Evolutionary conservation across 371 early-diverging fungal genomes (phyloP), one percentile per base, ranked within the genome.

Genomic region (Zopfochytrium polystomum): DNA sequence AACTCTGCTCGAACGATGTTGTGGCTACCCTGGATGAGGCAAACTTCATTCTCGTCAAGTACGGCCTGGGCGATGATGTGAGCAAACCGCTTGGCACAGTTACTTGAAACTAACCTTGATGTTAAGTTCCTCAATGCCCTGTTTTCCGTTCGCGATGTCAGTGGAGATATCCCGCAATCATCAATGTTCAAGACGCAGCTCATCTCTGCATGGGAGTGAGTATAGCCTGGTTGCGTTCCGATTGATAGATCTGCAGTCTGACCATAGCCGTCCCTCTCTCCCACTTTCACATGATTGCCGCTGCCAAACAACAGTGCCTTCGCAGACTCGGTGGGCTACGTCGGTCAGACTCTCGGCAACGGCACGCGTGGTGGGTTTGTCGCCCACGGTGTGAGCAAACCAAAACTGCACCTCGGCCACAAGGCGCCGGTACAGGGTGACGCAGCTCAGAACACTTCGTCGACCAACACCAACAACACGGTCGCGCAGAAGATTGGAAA

Each of bases 21-120:
- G 43, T 58, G 3, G 49, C 35, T 25, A 58, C 58, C 6, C 58
- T 58, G 3, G 58, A 58, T 27, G 58, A 58, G 7, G 46, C 58
- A 18, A 38, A 58, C 58, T 58, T 58, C 25, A 25, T 48, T 29
- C 44, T 43, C 33, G 18, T 31, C 7, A 43, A 58, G 31, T 22
- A 33, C 7, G 58, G 58, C 3, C 46, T 58, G 20, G 35, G 43
- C 9, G 38, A 30, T 7, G 45, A 38, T 33, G 54, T 53, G n/a
- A n/a, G n/a, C n/a, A n/a, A n/a, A n/a, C n/a, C n/a, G n/a, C n/a
- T n/a, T n/a, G n/a, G n/a, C n/a, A n/a, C n/a, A n/a, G n/a, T n/a
- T n/a, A n/a, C n/a, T n/a, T n/a, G n/a, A n/a, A n/a, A n/a, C n/a
- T n/a, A n/a, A n/a, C n/a, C n/a, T 23, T 9, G 7, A n/a, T 51